A percentile compares a stretch with the other conserved stretches of the same genome.
These are phyloP conservation scores for Ceraceosorus bombacis DNA, from an alignment of 1,284 basidiomycete genomes.

Conservation along the genomic window DNA sequence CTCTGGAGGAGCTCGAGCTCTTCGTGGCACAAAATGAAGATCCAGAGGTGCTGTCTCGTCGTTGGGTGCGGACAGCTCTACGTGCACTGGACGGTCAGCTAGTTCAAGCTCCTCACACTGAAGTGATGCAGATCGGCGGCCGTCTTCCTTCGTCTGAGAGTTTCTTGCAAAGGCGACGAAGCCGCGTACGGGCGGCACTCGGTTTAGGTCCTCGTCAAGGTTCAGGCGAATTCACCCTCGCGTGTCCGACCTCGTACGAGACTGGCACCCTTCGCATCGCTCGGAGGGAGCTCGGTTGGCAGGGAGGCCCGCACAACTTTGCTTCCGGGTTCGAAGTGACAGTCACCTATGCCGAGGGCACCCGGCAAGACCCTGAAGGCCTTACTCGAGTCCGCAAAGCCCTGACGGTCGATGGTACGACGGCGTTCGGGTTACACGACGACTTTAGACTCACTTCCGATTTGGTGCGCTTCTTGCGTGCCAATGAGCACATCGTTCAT, in stretches of 20 bases:
- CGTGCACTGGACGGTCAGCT: slow-evolving; percentile 62
- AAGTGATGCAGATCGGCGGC: slow-evolving; percentile 2
- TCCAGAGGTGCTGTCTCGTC: slow-evolving; percentile 54
- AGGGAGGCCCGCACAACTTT: slow-evolving; percentile 56
- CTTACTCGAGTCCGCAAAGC: slow-evolving; percentile 44
- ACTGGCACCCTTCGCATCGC: slow-evolving; percentile 57
- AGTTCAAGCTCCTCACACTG: slow-evolving; percentile 60
- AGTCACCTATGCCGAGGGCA: slow-evolving; percentile 56
- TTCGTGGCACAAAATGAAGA: slow-evolving; percentile 64
- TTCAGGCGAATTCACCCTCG: slow-evolving; percentile 51
- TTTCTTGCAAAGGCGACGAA: slow-evolving; percentile 2
- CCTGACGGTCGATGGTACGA: slow-evolving; percentile 54
- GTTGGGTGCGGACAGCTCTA: slow-evolving; percentile 62
- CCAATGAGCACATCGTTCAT: slow-evolving; percentile 59
- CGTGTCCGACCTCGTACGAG: slow-evolving; percentile 52
- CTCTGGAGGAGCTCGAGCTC: slow-evolving; percentile 56
- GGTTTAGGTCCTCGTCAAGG: too few relatives aligned
- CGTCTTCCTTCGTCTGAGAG: neutral
- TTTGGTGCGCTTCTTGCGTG: slow-evolving; percentile 61
- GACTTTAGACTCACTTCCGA: slow-evolving; percentile 61
- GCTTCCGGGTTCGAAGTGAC: slow-evolving; percentile 59
- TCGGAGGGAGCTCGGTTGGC: slow-evolving; percentile 46
- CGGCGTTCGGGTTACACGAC: slow-evolving; percentile 61
- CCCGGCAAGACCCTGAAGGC: slow-evolving; percentile 32
- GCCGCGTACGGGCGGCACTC: slow-evolving; percentile 47